A percentile compares a stretch with the other conserved stretches of the same genome.
These are phyloP conservation scores for Apiosordaria backusii DNA, from an alignment of 495 filamentous ascomycete species.

Conservation along the genomic window DNA sequence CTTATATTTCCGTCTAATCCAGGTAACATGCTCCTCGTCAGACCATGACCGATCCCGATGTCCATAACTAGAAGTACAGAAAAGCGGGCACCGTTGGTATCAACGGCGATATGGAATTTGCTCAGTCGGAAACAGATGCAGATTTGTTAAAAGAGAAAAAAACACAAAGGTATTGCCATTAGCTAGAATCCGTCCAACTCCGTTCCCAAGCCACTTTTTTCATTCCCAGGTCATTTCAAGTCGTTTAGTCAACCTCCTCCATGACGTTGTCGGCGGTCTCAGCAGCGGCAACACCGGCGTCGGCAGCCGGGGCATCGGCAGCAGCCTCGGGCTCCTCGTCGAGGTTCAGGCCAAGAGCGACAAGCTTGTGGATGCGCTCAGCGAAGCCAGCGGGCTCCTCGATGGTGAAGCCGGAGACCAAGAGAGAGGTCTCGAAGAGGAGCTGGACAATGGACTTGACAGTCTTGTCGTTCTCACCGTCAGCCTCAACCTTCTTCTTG, in stretches of 20 bases:
- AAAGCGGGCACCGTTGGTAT: conserved; percentile 4
- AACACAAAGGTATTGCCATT: conserved; percentile 35
- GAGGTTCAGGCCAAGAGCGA: conserved; percentile 91
- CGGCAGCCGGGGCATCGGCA: conserved; percentile 58
- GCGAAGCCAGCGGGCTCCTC: conserved; percentile 97
- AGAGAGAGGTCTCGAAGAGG: conserved; percentile 94
- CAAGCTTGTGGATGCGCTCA: conserved; percentile 98
- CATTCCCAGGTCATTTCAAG: conserved; percentile 30
- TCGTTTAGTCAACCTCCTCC: conserved; percentile 65
- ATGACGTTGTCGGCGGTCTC: conserved; percentile 58
- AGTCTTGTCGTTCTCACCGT: conserved; percentile 95
- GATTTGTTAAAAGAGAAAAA: conserved; percentile 34
- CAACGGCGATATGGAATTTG: conserved; percentile 16
- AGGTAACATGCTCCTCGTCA: conserved; percentile 11
- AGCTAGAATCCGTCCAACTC: conserved; percentile 43
- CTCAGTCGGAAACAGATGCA: conserved; percentile 29
- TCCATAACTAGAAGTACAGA: conserved; percentile 33
- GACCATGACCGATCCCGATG: conserved; percentile 23
- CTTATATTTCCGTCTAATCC: conserved; percentile 32
- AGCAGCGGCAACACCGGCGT: conserved; percentile 42
- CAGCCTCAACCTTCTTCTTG: conserved; percentile 94
- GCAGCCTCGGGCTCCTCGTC: conserved; percentile 80
- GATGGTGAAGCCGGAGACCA: conserved; percentile 98
- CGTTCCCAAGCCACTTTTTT: conserved; percentile 42
- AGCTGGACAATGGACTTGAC: conserved; percentile 98